Percentiles rank a stretch among this genome's conserved stretches.
Conservation (phyloP, 2,329 filamentous ascomycete species). For the Aspergillus tubingensis region DNA sequence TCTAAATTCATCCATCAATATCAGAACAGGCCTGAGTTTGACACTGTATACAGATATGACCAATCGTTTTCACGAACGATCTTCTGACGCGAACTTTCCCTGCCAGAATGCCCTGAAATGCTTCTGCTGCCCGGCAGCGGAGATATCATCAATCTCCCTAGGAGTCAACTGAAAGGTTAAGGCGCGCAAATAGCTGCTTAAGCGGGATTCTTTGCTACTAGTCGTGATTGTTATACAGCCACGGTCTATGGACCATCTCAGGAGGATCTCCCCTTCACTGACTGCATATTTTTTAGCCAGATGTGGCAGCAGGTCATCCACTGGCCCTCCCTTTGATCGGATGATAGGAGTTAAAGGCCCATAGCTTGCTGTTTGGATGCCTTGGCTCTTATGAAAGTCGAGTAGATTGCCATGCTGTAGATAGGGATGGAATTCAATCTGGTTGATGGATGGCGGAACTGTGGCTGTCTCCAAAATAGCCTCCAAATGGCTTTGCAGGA, state of each 20-base stretch:
- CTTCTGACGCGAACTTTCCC: slow-evolving; percentile 50
- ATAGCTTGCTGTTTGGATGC: slow-evolving; percentile 47
- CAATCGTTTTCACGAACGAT: slow-evolving; percentile 33
- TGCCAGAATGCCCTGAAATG: slow-evolving; percentile 57
- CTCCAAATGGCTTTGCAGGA: slow-evolving; percentile 56
- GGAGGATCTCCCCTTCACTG: slow-evolving; percentile 56
- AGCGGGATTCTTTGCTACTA: slow-evolving; percentile 59
- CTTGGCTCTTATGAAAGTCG: slow-evolving; percentile 42
- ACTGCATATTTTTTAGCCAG: slow-evolving; percentile 65
- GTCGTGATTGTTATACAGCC: slow-evolving; percentile 62
- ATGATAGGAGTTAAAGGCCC: slow-evolving; percentile 52
- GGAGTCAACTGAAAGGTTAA: slow-evolving; percentile 62
- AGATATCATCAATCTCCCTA: slow-evolving; percentile 57
- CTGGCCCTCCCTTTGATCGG: slow-evolving; percentile 57
- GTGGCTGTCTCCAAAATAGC: slow-evolving; percentile 50
- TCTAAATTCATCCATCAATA: not conserved
- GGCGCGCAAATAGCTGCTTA: slow-evolving; percentile 59
- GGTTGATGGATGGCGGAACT: slow-evolving; percentile 42
- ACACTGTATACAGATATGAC: not conserved
- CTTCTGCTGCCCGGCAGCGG: slow-evolving; percentile 50
- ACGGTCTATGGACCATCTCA: slow-evolving; percentile 64
- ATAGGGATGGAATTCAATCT: slow-evolving; percentile 48
- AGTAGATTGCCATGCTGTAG: slow-evolving; percentile 48
- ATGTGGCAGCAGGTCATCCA: slow-evolving; percentile 53
- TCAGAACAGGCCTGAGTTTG: not conserved